phyloP scores from a whole-genome alignment of 177 flowering plant genomes.

The Vitis hybrid region DNA sequence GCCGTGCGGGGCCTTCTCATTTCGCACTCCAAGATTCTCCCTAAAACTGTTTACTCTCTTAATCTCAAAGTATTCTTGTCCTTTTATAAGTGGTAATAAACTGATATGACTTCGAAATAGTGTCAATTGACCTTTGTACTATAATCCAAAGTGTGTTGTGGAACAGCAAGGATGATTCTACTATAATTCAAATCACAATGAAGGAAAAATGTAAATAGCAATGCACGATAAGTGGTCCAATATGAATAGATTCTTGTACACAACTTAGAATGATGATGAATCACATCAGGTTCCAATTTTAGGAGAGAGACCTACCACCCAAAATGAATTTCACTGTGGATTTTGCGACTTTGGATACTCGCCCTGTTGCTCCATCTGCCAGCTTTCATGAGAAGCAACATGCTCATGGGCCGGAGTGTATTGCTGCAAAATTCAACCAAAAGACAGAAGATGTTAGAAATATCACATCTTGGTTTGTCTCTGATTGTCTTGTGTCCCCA shows the following conservation, averaged over 20 bases:
- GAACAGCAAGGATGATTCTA: slow-evolving; percentile 10
- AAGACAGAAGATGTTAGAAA: too few species aligned
- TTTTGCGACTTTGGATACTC: slow-evolving; percentile 38
- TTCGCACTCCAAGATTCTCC: slow-evolving; percentile 5
- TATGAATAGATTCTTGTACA: slow-evolving; percentile 21
- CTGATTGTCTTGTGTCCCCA: not conserved
- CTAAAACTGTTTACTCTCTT: not conserved
- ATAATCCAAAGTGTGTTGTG: slow-evolving; percentile 1
- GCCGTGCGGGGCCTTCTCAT: slow-evolving; percentile 5
- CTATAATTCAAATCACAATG: slow-evolving; percentile 15
- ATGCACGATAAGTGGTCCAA: slow-evolving; percentile 25
- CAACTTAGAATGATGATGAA: slow-evolving; percentile 30
- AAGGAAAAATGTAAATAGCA: slow-evolving; percentile 13
- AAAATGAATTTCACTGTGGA: slow-evolving; percentile 20
- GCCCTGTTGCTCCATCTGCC: slow-evolving; percentile 74
- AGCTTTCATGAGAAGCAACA: slow-evolving; percentile 82
- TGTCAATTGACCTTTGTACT: not conserved
- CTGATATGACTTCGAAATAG: slow-evolving; percentile 7
- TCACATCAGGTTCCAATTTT: slow-evolving; percentile 18
- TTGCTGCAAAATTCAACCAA: slow-evolving; percentile 49
- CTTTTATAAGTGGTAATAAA: slow-evolving; percentile 13
- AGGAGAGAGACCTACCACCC: slow-evolving; percentile 17
- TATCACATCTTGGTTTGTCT: not conserved
- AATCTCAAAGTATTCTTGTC: slow-evolving; percentile 4
- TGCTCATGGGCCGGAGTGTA: slow-evolving; percentile 65